Conservation (phyloP, 805 yeast species). For the Kurtzmaniella fragi region DNA sequence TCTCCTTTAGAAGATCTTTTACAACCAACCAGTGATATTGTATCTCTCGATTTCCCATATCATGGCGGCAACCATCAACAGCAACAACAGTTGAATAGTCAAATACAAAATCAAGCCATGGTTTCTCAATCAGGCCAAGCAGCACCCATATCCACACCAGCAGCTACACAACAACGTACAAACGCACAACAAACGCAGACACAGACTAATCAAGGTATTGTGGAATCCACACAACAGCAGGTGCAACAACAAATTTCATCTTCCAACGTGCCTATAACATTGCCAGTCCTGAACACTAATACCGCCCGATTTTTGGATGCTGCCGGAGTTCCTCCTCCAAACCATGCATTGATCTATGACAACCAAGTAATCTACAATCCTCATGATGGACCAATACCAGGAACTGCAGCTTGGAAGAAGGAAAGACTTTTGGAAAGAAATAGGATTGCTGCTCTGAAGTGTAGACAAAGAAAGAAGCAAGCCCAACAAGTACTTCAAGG, state of each 20-base stretch:
- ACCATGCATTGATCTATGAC: constrained; percentile 47
- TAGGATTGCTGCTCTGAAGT: constrained; percentile 64
- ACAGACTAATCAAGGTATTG: neutral
- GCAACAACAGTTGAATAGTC: constrained; percentile 7
- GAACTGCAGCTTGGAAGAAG: constrained; percentile 41
- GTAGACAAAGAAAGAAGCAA: constrained; percentile 63
- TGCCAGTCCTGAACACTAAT: neutral
- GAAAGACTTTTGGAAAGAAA: constrained; percentile 36
- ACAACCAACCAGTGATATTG: neutral
- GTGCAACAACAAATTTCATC: constrained; percentile 1
- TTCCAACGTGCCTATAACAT: too few relatives aligned
- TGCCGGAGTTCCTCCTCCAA: constrained; percentile 45
- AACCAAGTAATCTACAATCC: constrained; percentile 53
- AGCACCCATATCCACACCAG: neutral
- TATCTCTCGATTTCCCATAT: neutral
- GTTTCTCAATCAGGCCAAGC: neutral
- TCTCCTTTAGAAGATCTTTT: constrained; percentile 9
- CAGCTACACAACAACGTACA: neutral
- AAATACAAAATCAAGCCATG: neutral
- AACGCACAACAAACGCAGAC: neutral
- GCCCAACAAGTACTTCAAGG: constrained; percentile 64
- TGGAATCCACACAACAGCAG: neutral
- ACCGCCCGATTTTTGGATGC: constrained; percentile 6
- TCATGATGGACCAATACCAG: constrained; percentile 54
- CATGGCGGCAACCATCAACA: constrained; percentile 7